Evolutionary conservation across 495 filamentous ascomycete genomes (phyloP), one percentile per base, ranked within the genome.

Genomic region (Daldinia caldariorum): DNA sequence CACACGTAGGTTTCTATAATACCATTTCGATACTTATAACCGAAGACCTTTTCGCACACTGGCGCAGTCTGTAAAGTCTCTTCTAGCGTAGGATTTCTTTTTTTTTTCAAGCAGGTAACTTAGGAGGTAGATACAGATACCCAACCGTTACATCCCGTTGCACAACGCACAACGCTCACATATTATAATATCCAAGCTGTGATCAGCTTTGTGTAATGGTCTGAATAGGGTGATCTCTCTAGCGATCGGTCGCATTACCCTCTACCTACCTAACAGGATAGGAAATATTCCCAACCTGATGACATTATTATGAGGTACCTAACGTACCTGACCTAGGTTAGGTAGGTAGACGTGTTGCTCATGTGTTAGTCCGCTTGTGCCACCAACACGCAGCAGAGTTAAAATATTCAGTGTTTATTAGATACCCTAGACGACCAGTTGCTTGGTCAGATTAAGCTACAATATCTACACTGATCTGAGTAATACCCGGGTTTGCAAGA

Each of bases 151-250:
- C 56, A 68, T 65, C 31, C 16, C 58, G 69, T 72, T 64, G 68
- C 69, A 72, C 69, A 43, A 18, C 16, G 68, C 69, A 72, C 69
- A 26, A 66, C 14, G 57, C 61, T 63, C 45, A 59, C 35, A 58
- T 32, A 34, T 45, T 54, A 35, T 45, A 54, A 6, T n/a, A 38
- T 56, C 8, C 56, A 34, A 65, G 53, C 35, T 61, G 61, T 57
- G 64, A 26, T 50, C 50, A 50, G 58, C 13, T 61, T 38, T 49
- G 65, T 64, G 58, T 64, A 61, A 68, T 67, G 51, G 14, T 39
- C 59, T 66, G 3, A 32, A 37, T 55, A 43, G 31, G 55, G 43
- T 45, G 31, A 57, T 66, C 58, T 62, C 59, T 63, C 51, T 61
- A 34, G 51, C 58, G 51, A 53, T 62, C 63, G 68, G 68, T 34